These are phyloP conservation scores for Cercospora beticola DNA, from an alignment of 2,329 filamentous ascomycete genomes.

Conservation along the genomic window DNA sequence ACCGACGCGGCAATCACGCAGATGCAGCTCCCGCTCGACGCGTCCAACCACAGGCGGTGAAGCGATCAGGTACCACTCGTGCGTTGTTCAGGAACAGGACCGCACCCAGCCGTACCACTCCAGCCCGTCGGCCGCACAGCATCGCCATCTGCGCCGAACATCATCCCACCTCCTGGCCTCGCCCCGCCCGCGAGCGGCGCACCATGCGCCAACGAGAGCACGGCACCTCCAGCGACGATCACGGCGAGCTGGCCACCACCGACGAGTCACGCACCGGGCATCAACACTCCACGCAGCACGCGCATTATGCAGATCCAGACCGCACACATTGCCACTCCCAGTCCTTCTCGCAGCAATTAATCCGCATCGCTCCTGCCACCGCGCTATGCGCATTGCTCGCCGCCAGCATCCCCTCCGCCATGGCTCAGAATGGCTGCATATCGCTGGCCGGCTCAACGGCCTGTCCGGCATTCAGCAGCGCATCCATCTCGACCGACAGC, in stretches of 20 bases:
- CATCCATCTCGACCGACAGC: constrained; percentile 67
- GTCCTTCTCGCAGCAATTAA: constrained; percentile 8
- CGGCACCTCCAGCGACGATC: constrained; percentile 12
- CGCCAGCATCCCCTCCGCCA: constrained; percentile 27
- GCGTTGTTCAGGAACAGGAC: neutral
- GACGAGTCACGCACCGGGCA: constrained; percentile 20
- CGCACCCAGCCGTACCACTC: constrained; percentile 1
- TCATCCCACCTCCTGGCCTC: neutral
- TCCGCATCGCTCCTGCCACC: constrained; percentile 18
- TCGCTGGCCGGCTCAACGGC: constrained; percentile 67
- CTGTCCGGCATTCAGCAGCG: constrained; percentile 70
- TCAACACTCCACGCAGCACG: constrained; percentile 15
- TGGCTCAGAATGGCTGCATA: constrained; percentile 57
- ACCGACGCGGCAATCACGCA: neutral
- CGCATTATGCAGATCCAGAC: constrained; percentile 20
- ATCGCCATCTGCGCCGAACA: neutral
- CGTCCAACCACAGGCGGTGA: constrained; percentile 18
- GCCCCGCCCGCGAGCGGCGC: neutral
- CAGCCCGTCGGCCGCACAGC: neutral
- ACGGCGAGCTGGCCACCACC: neutral
- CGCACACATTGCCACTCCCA: constrained; percentile 14
- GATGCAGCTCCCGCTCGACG: constrained; percentile 12
- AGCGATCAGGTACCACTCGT: constrained; percentile 2
- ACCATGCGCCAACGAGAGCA: constrained; percentile 14
- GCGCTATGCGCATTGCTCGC: constrained; percentile 31